Evolutionary conservation across 1,284 basidiomycete genomes (phyloP).

Genomic region (Stygiomarasmius scandens): DNA sequence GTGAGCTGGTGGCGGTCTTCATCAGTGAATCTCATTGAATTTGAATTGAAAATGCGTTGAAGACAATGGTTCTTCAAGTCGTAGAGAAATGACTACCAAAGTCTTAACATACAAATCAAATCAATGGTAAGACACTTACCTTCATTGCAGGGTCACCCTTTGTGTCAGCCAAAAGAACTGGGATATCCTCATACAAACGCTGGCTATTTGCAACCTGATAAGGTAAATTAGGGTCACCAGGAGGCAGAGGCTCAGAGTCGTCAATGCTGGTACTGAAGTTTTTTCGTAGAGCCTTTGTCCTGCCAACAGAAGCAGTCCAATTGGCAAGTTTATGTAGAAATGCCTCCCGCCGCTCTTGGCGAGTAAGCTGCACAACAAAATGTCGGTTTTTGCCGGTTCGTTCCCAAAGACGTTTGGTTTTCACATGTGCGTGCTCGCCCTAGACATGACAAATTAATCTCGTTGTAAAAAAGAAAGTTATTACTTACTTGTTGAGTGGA

Average conservation of each 20-base stretch:
- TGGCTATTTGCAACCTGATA: conserved; percentile 20
- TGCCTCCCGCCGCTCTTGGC: conserved; percentile 17
- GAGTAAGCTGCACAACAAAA: conserved; percentile 25
- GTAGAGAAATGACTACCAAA: conserved; percentile 3
- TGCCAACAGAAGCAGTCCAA: not conserved
- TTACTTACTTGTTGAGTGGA: conserved; percentile 10
- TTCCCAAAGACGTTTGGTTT: conserved; percentile 32
- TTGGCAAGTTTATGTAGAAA: not conserved
- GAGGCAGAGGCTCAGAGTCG: conserved; percentile 19
- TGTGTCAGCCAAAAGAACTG: not conserved
- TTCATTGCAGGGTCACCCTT: not conserved
- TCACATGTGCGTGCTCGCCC: conserved; percentile 35
- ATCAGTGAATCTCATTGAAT: not conserved
- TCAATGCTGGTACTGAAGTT: not conserved
- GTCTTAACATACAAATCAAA: not conserved
- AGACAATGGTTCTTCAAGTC: conserved; percentile 9
- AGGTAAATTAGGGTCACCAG: conserved; percentile 8
- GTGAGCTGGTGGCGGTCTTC: not conserved
- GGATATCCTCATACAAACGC: not conserved
- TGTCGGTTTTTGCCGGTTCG: conserved; percentile 34
- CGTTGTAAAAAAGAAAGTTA: conserved; percentile 16
- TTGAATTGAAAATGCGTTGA: not conserved
- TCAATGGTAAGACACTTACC: not conserved
- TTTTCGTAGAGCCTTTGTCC: not conserved
- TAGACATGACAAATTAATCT: conserved; percentile 8